Percentiles rank a stretch among this genome's conserved stretches.
phyloP scores from a whole-genome alignment of 352 stramenopile genomes.

The Plasmopara viticola region DNA sequence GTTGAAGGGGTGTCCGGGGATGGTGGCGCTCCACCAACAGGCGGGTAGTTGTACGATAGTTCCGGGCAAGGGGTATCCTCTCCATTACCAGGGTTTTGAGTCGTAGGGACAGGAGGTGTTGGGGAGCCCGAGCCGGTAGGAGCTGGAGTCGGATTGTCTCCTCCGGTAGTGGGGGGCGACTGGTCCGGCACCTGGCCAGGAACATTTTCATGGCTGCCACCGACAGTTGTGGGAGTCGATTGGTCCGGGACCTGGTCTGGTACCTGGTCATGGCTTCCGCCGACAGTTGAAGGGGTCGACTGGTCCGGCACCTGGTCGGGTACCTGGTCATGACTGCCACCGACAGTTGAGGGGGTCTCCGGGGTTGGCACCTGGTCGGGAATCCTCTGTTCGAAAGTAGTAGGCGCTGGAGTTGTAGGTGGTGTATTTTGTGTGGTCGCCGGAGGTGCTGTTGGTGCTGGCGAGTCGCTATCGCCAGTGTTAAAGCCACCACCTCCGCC shows the following conservation, averaged over 20 bases:
- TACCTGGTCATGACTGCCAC: not conserved
- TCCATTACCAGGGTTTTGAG: not conserved
- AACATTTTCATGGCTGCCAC: not conserved
- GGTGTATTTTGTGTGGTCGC: not conserved
- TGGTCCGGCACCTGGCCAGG: conserved; percentile 15
- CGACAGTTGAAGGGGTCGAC: no score
- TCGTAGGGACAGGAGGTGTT: no score
- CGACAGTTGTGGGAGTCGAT: not conserved
- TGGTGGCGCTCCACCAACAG: no score
- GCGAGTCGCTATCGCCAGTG: conserved; percentile 9
- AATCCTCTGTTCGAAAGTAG: conserved; percentile 3
- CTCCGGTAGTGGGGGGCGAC: not conserved
- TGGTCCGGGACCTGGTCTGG: conserved; percentile 5
- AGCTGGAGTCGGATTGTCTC: not conserved
- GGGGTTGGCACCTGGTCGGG: conserved; percentile 14
- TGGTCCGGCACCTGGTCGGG: no score
- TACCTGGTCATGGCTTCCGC: conserved; percentile 12
- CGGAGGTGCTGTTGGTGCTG: conserved; percentile 4
- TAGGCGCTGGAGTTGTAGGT: not conserved
- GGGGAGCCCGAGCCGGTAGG: no score
- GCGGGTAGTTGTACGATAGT: conserved; percentile 21
- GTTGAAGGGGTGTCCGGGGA: no score
- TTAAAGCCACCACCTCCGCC: conserved; percentile 25
- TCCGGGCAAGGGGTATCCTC: conserved; percentile 22
- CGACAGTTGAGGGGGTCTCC: not conserved